Conservation (phyloP, 495 filamentous ascomycete genomes). For the Penicillium lividum region DNA sequence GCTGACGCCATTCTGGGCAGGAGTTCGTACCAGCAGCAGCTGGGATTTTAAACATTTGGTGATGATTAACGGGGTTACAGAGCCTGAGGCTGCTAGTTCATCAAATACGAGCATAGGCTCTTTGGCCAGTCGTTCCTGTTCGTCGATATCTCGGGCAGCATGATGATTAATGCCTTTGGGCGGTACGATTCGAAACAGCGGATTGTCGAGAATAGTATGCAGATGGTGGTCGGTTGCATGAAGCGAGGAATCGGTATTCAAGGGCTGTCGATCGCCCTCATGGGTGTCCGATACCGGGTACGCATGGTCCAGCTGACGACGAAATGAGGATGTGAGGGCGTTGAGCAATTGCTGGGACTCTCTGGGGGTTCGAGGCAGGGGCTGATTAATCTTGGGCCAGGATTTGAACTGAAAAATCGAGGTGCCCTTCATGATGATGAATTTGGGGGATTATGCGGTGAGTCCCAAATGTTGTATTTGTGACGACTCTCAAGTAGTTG, state of each 20-base stretch:
- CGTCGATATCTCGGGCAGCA: slow-evolving; percentile 9
- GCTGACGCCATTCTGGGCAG: slow-evolving; percentile 15
- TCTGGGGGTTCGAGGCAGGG: slow-evolving; percentile 62
- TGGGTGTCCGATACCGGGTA: slow-evolving; percentile 47
- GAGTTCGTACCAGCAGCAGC: slow-evolving; percentile 29
- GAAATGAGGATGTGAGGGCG: slow-evolving; percentile 74
- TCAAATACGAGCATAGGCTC: slow-evolving; percentile 46
- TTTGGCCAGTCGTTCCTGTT: slow-evolving; percentile 25
- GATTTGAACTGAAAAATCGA: slow-evolving; percentile 42
- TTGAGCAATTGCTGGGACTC: slow-evolving; percentile 69
- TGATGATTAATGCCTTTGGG: slow-evolving; percentile 17
- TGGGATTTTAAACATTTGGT: slow-evolving; percentile 37
- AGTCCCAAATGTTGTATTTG: slow-evolving; percentile 7
- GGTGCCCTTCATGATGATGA: slow-evolving; percentile 43
- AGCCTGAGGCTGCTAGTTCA: slow-evolving; percentile 41
- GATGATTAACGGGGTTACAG: slow-evolving; percentile 24
- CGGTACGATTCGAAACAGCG: slow-evolving; percentile 51
- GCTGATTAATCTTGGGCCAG: slow-evolving; percentile 67
- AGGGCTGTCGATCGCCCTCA: slow-evolving; percentile 20
- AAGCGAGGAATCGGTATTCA: slow-evolving; percentile 32
- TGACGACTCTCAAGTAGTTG: neutral
- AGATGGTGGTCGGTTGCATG: slow-evolving; percentile 58
- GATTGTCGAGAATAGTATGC: slow-evolving; percentile 67
- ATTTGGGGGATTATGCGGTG: slow-evolving; percentile 23
- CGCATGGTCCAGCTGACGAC: slow-evolving; percentile 66